Evolutionary conservation across 208 protist species (phyloP).

Genomic region (Strigomonas galati): DNA sequence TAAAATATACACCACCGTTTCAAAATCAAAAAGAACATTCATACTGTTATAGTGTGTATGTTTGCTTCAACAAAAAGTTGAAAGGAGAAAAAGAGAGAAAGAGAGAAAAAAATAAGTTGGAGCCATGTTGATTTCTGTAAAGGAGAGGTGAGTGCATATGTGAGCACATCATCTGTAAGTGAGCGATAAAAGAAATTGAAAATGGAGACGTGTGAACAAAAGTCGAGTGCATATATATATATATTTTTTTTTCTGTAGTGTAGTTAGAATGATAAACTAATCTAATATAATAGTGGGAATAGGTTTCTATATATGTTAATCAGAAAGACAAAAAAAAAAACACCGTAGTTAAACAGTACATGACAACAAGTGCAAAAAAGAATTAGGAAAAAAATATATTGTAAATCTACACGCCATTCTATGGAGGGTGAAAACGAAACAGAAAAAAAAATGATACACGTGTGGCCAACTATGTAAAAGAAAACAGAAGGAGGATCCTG

Average conservation of each 20-base stretch:
- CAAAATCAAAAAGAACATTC: constrained; percentile 88
- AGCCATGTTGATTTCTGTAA: background rate
- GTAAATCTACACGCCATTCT: background rate
- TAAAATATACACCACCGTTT: constrained; percentile 82
- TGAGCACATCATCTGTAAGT: too few relatives aligned
- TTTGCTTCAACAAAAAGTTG: background rate
- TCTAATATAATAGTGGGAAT: too few relatives aligned
- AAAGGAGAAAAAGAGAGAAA: constrained; percentile 8
- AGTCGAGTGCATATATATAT: background rate
- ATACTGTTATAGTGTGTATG: constrained; percentile 41
- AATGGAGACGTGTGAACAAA: too few relatives aligned
- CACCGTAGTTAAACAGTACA: too few relatives aligned
- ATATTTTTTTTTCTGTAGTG: background rate
- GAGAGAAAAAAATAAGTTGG: constrained; percentile 11
- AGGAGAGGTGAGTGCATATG: background rate
- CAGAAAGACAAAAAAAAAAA: too few relatives aligned
- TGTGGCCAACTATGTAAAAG: too few relatives aligned
- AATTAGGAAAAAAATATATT: background rate
- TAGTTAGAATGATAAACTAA: background rate
- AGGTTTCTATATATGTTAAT: too few relatives aligned
- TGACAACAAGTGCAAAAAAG: background rate
- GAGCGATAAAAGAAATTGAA: too few relatives aligned
- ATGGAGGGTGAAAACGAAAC: background rate
- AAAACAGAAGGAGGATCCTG: too few relatives aligned
- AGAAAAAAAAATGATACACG: background rate